Percentiles rank a stretch among this genome's conserved stretches.
phyloP scores from a whole-genome alignment of 805 yeast genomes.

The Pichia exigua region DNA sequence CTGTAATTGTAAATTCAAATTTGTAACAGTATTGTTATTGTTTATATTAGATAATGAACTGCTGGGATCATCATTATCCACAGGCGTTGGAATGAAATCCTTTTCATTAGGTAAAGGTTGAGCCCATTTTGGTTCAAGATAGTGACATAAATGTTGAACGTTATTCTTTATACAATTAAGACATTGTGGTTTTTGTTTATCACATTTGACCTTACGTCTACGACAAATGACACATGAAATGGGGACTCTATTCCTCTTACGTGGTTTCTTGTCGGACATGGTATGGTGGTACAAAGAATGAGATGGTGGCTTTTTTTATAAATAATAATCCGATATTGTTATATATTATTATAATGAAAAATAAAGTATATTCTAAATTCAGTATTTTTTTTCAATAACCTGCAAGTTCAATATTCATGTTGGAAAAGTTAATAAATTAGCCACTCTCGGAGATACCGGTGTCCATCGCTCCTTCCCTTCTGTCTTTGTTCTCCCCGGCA shows the following conservation, averaged over 20 bases:
- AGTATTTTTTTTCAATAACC: background rate
- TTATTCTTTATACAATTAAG: conserved; percentile 50
- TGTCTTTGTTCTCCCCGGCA: no score
- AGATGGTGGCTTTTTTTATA: background rate
- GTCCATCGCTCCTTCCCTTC: no score
- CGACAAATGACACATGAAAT: conserved; percentile 34
- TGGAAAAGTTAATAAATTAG: background rate
- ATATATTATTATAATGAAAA: no score
- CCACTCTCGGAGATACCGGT: background rate
- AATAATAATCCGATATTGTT: no score
- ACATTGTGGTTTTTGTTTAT: conserved; percentile 46
- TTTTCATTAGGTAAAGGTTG: conserved; percentile 21
- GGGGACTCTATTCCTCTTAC: conserved; percentile 33
- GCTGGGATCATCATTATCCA: background rate
- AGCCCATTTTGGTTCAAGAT: conserved; percentile 56
- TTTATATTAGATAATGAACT: no score
- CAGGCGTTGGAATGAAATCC: background rate
- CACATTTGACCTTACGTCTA: conserved; percentile 34
- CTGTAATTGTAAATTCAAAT: conserved; percentile 9
- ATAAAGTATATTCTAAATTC: background rate
- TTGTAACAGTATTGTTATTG: background rate
- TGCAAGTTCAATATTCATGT: background rate
- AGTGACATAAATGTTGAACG: conserved; percentile 49
- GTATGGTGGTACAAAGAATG: background rate
- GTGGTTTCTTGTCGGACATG: conserved; percentile 17